phyloP scores from a whole-genome alignment of 768 basidiomycete species.

The Tephrocybe rancida region DNA sequence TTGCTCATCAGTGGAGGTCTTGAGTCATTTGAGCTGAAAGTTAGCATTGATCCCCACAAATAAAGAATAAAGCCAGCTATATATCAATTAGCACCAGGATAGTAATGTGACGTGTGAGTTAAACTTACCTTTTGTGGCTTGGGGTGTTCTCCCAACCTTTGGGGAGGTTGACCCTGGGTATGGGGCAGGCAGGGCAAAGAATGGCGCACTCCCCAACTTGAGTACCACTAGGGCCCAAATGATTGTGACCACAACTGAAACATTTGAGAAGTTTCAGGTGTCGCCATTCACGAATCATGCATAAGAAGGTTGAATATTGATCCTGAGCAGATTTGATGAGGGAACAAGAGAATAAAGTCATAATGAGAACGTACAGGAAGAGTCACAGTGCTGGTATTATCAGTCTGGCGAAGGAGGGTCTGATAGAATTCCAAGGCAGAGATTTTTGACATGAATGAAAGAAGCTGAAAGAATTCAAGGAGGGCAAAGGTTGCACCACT shows the following conservation, averaged over 20 bases:
- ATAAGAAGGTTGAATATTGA: slow-evolving; percentile 19
- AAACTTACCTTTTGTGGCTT: slow-evolving; percentile 4
- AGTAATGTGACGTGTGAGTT: too few species aligned
- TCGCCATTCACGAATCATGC: slow-evolving; percentile 20
- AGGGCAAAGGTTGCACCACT: background rate
- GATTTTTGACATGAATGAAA: slow-evolving; percentile 14
- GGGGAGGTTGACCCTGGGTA: slow-evolving; percentile 26
- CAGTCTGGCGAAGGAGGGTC: background rate
- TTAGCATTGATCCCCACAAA: slow-evolving; percentile 16
- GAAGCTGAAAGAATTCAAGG: slow-evolving; percentile 11
- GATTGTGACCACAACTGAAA: slow-evolving; percentile 17
- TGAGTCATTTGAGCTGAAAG: slow-evolving; percentile 21
- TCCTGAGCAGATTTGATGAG: slow-evolving; percentile 10
- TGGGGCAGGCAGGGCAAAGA: slow-evolving; percentile 28
- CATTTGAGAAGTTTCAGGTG: slow-evolving; percentile 22
- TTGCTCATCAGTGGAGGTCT: slow-evolving; percentile 12
- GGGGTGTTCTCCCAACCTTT: slow-evolving; percentile 14
- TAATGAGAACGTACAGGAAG: background rate
- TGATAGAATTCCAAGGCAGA: slow-evolving; percentile 15
- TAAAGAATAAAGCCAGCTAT: background rate
- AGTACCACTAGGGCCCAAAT: slow-evolving; percentile 10
- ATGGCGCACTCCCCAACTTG: slow-evolving; percentile 21
- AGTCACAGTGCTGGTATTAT: too few species aligned
- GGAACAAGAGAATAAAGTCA: background rate
- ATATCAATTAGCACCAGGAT: too few species aligned